Conservation (phyloP, 148 eudicot genomes). For the Cornus kousa region DNA sequence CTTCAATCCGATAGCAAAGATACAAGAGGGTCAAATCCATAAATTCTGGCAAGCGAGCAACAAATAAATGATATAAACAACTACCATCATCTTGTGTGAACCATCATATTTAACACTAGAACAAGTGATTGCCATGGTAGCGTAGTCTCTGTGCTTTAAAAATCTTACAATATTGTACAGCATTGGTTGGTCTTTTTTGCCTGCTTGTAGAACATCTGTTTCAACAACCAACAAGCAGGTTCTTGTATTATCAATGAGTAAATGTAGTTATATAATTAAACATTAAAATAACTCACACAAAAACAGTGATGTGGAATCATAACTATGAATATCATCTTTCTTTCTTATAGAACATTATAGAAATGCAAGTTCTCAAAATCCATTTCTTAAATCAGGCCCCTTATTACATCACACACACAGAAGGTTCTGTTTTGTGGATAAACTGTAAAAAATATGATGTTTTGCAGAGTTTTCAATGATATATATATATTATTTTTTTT, state of each 20-base stretch:
- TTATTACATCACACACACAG: too few relatives aligned
- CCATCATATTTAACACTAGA: background rate
- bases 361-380: background rate
- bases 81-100: background rate
- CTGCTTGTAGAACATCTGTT: conserved; percentile 96
- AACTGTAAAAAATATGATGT: too few relatives aligned
- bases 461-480: background rate
- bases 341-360: background rate
- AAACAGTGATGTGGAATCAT: background rate
- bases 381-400: too few relatives aligned
- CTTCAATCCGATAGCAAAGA: conserved; percentile 8
- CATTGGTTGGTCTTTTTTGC: conserved; percentile 89
- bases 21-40: background rate
- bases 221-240: background rate
- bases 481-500: too few relatives aligned
- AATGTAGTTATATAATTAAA: background rate
- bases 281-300: background rate
- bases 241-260: background rate
- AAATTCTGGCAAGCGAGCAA: background rate
- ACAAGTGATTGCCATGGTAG: background rate
- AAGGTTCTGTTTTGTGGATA: background rate
- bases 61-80: background rate
- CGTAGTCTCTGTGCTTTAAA: background rate
- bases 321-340: background rate
- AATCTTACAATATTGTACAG: conserved; percentile 60